These are phyloP conservation scores for Neurospora sp. DNA, from an alignment of 495 filamentous ascomycete genomes.

Conservation along the genomic window DNA sequence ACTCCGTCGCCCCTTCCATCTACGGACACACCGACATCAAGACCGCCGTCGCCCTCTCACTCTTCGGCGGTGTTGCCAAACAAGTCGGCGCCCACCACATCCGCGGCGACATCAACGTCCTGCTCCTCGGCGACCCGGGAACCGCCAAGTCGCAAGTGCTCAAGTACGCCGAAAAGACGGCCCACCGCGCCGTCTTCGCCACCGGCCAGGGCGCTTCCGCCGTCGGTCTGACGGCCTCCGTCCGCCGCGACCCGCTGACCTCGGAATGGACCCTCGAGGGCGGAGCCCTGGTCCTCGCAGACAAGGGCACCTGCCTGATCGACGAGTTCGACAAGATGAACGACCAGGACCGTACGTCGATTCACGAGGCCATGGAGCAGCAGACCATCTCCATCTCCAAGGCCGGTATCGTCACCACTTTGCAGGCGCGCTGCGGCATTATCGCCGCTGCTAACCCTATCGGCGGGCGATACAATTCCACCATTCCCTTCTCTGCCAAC, in stretches of 20 bases:
- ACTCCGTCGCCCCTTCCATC: conserved; percentile 92
- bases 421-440: conserved; percentile 96
- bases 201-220: conserved; percentile 96
- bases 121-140: conserved; percentile 94
- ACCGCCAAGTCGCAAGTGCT: conserved; percentile 98
- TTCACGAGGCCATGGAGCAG: conserved; percentile 99
- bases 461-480: conserved; percentile 93
- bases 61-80: conserved; percentile 95
- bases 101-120: conserved; percentile 95
- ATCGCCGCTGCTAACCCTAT: conserved; percentile 96
- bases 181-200: conserved; percentile 94
- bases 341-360: conserved; percentile 93
- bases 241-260: conserved; percentile 91
- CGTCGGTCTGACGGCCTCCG: conserved; percentile 94
- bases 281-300: conserved; percentile 89
- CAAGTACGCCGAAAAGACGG: conserved; percentile 97
- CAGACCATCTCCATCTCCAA: conserved; percentile 99
- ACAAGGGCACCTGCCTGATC: conserved; percentile 92
- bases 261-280: conserved; percentile 98
- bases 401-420: conserved; percentile 94
- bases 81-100: conserved; percentile 80
- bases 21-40: conserved; percentile 98
- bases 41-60: conserved; percentile 84
- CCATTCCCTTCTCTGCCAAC: conserved; percentile 88
- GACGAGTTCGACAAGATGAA: conserved; percentile 99